A percentile compares a stretch with the other conserved stretches of the same genome.
Evolutionary conservation across 2,329 filamentous ascomycete species (phyloP).

Genomic region (Elsinoe fawcettii): DNA sequence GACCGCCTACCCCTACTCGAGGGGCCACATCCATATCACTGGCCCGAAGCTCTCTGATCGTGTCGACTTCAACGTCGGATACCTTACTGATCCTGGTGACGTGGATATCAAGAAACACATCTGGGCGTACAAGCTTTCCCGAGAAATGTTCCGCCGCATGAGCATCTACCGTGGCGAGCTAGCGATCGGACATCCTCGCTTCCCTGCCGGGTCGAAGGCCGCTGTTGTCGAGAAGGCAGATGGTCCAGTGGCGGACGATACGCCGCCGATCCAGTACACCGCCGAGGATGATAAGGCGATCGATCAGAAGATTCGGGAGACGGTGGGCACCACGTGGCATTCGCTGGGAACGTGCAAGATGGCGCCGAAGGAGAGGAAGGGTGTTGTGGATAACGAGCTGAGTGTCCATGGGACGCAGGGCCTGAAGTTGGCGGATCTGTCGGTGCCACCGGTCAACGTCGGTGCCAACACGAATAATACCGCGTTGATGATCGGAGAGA

Average conservation of each 20-base stretch:
- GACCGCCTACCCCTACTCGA: conserved; percentile 54
- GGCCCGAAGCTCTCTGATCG: conserved; percentile 38
- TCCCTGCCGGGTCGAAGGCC: conserved; percentile 40
- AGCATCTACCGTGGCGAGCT: conserved; percentile 41
- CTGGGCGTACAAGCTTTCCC: conserved; percentile 59
- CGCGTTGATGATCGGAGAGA: conserved; percentile 37
- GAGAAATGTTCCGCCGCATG: conserved; percentile 53
- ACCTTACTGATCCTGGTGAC: conserved; percentile 44
- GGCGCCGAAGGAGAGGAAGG: conserved; percentile 30
- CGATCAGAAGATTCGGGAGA: conserved; percentile 37
- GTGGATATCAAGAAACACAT: conserved; percentile 47
- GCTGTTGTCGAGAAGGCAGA: conserved; percentile 28
- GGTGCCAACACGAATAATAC: conserved; percentile 43
- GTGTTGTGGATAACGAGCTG: conserved; percentile 34
- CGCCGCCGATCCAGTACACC: conserved; percentile 35
- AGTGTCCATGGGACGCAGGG: conserved; percentile 35
- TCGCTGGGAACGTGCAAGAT: conserved; percentile 37
- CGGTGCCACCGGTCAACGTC: conserved; percentile 36
- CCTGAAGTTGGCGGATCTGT: conserved; percentile 40
- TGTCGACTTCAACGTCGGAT: conserved; percentile 52
- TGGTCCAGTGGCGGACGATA: conserved; percentile 34
- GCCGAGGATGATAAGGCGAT: conserved; percentile 31
- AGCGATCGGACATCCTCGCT: conserved; percentile 32
- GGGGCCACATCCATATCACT: conserved; percentile 54
- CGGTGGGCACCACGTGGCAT: conserved; percentile 36